Evolutionary conservation across 441 rosid genomes (phyloP).

Genomic region (Jatropha multifida): DNA sequence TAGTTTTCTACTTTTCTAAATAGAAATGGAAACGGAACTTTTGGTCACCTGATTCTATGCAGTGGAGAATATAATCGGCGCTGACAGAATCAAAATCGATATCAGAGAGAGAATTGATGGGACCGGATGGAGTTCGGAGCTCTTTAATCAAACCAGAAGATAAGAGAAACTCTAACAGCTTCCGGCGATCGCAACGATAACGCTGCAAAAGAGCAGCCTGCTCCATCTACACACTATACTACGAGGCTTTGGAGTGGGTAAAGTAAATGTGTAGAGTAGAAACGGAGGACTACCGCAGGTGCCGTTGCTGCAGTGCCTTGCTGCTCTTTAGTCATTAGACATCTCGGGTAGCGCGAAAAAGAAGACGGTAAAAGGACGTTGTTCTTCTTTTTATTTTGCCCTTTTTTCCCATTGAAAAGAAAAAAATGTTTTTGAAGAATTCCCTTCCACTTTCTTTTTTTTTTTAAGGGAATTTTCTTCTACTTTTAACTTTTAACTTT

Average conservation of each 20-base stretch:
- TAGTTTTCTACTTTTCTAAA: conserved; percentile 9
- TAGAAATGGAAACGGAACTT: not conserved
- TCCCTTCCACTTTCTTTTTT: not conserved
- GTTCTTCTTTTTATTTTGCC: not conserved
- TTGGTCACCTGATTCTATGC: conserved; percentile 62
- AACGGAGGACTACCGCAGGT: not conserved
- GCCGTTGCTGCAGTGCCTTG: conserved; percentile 2
- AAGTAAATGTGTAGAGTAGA: not conserved
- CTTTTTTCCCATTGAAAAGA: no score
- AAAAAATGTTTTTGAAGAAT: no score
- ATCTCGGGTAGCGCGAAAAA: conserved; percentile 55
- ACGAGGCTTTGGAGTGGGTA: not conserved
- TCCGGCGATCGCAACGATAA: conserved; percentile 91
- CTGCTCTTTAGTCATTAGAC: conserved; percentile 6
- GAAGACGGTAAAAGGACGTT: conserved; percentile 34
- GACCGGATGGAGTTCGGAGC: conserved; percentile 58
- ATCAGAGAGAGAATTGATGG: conserved; percentile 43
- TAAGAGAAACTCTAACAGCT: conserved; percentile 70
- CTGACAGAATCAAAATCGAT: conserved; percentile 70
- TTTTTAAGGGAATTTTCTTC: not conserved
- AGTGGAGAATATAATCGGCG: conserved; percentile 69
- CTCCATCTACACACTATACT: conserved; percentile 30
- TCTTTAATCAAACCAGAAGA: conserved; percentile 62
- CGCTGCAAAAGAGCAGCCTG: conserved; percentile 47
- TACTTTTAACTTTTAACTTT: no score